A percentile compares a stretch with the other conserved stretches of the same genome.
These are phyloP conservation scores for Cornus kousa DNA, from an alignment of 148 eudicot species.

Conservation along the genomic window DNA sequence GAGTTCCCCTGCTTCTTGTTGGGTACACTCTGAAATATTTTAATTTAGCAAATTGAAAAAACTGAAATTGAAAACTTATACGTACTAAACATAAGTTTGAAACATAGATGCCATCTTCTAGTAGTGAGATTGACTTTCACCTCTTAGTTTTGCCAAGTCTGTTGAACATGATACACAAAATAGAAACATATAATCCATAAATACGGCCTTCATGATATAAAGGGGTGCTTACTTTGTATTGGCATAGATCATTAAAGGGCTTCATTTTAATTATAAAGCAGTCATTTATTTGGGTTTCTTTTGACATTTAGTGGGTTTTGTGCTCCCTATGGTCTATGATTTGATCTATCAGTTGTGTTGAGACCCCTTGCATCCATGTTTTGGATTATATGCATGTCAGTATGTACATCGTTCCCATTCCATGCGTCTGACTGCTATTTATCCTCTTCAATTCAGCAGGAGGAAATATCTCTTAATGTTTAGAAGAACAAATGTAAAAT, in stretches of 20 bases:
- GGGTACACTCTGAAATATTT: not conserved
- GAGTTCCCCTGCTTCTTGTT: not conserved
- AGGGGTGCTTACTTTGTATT: not conserved
- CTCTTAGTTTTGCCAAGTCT: not conserved
- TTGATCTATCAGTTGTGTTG: not conserved
- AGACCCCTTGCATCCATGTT: not conserved
- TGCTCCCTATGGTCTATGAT: not conserved
- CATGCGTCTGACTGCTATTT: not conserved
- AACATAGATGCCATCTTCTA: not conserved
- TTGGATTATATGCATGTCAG: not conserved
- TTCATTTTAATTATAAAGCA: not conserved
- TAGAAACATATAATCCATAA: not conserved
- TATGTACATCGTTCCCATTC: not conserved
- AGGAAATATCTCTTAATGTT: not conserved
- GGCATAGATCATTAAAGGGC: not conserved
- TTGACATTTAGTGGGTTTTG: not conserved
- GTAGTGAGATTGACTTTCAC: not conserved
- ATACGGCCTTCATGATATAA: too few relatives aligned
- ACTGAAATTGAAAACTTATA: too few relatives aligned
- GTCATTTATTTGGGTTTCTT: not conserved
- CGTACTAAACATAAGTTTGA: too few relatives aligned
- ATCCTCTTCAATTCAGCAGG: not conserved
- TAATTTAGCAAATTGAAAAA: too few relatives aligned
- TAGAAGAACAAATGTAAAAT: not conserved
- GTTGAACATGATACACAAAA: not conserved